A percentile compares a stretch with the other conserved stretches of the same genome.
These are phyloP conservation scores for Cnidoscolus chayamansa DNA, from an alignment of 441 rosid species.

Conservation along the genomic window DNA sequence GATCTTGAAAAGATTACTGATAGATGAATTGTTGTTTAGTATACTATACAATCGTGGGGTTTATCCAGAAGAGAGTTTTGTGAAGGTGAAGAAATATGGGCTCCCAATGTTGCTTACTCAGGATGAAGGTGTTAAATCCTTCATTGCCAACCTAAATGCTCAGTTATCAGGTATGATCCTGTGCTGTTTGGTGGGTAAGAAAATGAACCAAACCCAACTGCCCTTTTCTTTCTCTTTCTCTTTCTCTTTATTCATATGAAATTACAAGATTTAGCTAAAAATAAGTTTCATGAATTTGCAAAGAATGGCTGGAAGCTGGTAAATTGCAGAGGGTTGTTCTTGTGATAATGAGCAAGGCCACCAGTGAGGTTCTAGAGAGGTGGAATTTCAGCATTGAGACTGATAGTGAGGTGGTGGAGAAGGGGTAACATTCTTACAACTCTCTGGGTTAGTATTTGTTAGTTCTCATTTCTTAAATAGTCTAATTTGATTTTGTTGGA, in stretches of 20 bases:
- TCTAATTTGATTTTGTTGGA: neutral
- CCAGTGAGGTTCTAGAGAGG: conserved; percentile 79
- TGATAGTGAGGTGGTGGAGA: conserved; percentile 69
- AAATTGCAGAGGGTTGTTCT: conserved; percentile 80
- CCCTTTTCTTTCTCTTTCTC: too few relatives aligned
- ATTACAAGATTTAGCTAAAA: too few relatives aligned
- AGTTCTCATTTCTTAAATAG: neutral
- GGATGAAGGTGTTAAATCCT: conserved; percentile 83
- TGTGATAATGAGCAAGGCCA: conserved; percentile 81
- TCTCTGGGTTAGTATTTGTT: neutral
- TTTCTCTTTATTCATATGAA: too few relatives aligned
- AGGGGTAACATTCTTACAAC: conserved; percentile 45
- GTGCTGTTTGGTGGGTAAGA: too few relatives aligned
- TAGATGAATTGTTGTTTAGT: conserved; percentile 34
- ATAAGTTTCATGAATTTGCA: conserved; percentile 15
- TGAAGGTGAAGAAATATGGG: conserved; percentile 87
- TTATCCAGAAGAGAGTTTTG: conserved; percentile 87
- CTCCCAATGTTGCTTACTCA: conserved; percentile 85
- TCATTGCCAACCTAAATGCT: conserved; percentile 58
- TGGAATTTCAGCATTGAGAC: conserved; percentile 92
- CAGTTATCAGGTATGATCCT: conserved; percentile 62
- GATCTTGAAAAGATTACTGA: conserved; percentile 16
- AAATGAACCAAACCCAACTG: too few relatives aligned
- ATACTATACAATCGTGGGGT: conserved; percentile 83
- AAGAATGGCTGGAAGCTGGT: conserved; percentile 90